Base-by-base conservation (phyloP, 2,329 filamentous ascomycete species). In the Fusarium equiseti region DNA sequence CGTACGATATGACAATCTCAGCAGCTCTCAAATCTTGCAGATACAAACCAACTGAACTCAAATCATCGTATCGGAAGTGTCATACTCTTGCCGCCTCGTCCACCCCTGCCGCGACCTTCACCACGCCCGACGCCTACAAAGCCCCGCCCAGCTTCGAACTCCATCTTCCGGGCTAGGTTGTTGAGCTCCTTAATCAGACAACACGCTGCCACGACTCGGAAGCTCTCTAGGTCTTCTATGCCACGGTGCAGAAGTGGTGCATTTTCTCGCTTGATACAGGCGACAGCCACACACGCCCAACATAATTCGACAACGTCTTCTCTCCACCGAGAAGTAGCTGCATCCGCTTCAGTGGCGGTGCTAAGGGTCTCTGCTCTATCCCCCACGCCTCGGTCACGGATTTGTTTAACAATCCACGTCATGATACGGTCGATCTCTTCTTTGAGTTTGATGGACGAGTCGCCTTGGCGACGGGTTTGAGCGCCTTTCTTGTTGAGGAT, bases 401-500 rank as follows among this genome's bases (percentile, higher is more conserved):
- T 79, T 18, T 82, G 72, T 8, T 77, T 76, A 22, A 80, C 79
- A 12, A 82, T 78, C 79, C 80, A 84, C 4, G 78, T 75, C 16
- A 83, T 78, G 45, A 86, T 80, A 11, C 82, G 80, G 45, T 86
- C 83, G 50, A 85, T 87, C 50, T 85, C 84, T 16, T 87, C 85
- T 56, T 83, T 84, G 22, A 89, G 80, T 70, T 84, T 85, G 49
- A 82, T 77, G 3, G 86, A 88, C 3, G 80, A 79, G 49, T 89
- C 86, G 5, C 85, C 82, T 68, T 88, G 85, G 4, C 85, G 83
- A 12, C 79, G 78, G 1, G 83, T 86, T 75, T 87, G 86, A 1
- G 79, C 70, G 0, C 86, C 86, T 0, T 76, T 78, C 65, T 83
- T 85, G 76, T 85, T 88, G 43, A 87, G 76, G n/a, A 89, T 83